Conservation (phyloP, 1,284 basidiomycete genomes). For the Cronartium quercuum region DNA sequence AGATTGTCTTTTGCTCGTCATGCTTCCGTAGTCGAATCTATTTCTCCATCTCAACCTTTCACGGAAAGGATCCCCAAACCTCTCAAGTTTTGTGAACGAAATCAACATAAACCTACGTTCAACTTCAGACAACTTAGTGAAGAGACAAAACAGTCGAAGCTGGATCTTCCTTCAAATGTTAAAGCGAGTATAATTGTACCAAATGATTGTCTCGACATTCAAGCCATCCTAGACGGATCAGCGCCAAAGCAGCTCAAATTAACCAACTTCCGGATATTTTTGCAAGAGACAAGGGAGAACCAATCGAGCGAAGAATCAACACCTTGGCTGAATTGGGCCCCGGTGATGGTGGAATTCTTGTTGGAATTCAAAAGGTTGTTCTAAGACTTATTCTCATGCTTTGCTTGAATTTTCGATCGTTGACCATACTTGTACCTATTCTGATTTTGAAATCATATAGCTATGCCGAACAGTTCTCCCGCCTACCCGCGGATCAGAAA, state of each 20-base stretch:
- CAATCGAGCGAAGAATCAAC: neutral
- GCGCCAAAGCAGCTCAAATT: slow-evolving; percentile 8
- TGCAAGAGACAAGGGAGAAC: slow-evolving; percentile 1
- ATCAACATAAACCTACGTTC: neutral
- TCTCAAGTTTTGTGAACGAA: slow-evolving; percentile 3
- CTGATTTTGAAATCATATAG: neutral
- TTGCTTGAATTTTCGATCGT: neutral
- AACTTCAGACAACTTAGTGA: neutral
- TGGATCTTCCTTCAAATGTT: neutral
- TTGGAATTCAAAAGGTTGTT: slow-evolving; percentile 27
- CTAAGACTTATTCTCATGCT: neutral
- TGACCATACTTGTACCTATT: neutral
- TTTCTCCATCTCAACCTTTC: slow-evolving; percentile 2
- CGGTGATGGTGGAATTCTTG: slow-evolving; percentile 17
- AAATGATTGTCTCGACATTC: neutral
- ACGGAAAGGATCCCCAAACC: neutral
- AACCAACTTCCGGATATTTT: slow-evolving; percentile 12
- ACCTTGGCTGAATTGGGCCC: slow-evolving; percentile 6
- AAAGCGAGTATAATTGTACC: neutral
- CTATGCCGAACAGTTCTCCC: slow-evolving; percentile 21
- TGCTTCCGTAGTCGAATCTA: slow-evolving; percentile 25
- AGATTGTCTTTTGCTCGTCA: slow-evolving; percentile 36
- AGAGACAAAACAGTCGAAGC: neutral
- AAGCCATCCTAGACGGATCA: slow-evolving; percentile 23
- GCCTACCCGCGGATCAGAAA: neutral